Evolutionary conservation across 129 eudicot species (phyloP).

Genomic region (Glebionis coronaria): DNA sequence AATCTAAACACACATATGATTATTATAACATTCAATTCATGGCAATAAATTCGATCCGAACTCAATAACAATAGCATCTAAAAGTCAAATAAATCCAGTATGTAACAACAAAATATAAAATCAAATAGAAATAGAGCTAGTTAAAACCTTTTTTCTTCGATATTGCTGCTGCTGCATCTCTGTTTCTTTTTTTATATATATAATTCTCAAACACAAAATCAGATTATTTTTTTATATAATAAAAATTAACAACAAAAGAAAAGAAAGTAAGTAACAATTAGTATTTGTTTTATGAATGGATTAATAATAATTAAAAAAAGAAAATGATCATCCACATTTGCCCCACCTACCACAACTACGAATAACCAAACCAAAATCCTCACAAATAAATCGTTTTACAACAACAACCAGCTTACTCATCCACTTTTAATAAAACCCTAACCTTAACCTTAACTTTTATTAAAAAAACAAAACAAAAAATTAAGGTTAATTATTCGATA

Average conservation of each 20-base stretch:
- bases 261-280: neutral
- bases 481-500: slow-evolving; percentile 5
- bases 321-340: slow-evolving; percentile 43
- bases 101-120: neutral
- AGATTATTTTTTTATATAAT: too few relatives aligned
- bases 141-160: slow-evolving; percentile 64
- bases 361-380: slow-evolving; percentile 34
- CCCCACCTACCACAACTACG: slow-evolving; percentile 59
- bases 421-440: slow-evolving; percentile 34
- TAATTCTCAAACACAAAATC: slow-evolving; percentile 16
- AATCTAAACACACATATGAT: too few relatives aligned
- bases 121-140: neutral
- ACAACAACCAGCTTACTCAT: slow-evolving; percentile 30
- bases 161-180: slow-evolving; percentile 76
- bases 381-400: slow-evolving; percentile 18
- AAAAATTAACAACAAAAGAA: neutral
- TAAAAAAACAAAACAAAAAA: too few relatives aligned
- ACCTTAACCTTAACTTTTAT: slow-evolving; percentile 21
- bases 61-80: slow-evolving; percentile 6
- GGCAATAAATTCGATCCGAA: too few relatives aligned
- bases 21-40: too few relatives aligned
- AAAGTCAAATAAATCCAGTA: neutral
- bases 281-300: slow-evolving; percentile 6
- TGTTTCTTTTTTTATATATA: neutral
- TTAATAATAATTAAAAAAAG: neutral